Evolutionary conservation across 2,329 filamentous ascomycete species (phyloP), one percentile per base, ranked within the genome.

Genomic region (Colletotrichum acutatum): DNA sequence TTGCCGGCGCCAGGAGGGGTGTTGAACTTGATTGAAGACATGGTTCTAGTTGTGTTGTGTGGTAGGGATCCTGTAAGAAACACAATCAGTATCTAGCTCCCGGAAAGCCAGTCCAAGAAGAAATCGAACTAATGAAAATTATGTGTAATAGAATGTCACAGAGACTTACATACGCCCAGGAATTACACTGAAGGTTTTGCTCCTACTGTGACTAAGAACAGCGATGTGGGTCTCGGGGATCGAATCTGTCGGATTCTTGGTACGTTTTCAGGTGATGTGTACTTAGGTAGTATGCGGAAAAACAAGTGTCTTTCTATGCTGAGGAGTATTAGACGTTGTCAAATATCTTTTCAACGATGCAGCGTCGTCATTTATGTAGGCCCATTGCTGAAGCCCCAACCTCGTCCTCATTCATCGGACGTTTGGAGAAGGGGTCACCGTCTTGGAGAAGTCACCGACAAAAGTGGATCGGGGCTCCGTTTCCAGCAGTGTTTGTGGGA

Each of bases 1-100:
- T 66, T 22, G 5, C 32, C 62, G 19, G 60, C 54, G 26, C 61
- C 68, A 4, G 61, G 57, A 11, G 68, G 61, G 30, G 46, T 59
- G 12, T 66, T 66, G 30, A 52, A 70, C 9, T 57, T 59, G 19
- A 56, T 34, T 28, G 28, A 65, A 30, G 54, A n/a, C 61, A 66
- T 70, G 3, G 1, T 16, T 61, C 12, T 9, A n/a, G 52, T 5
- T 53, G 24, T 24, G 52, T 5, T 53, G 24, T 24, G 52, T 12
- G 19, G n/a, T 11, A 22, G 52, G 9, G 22, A 26, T 24, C 26
- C 24, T 53, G n/a, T 37, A 26, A 57, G 32, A 26, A 16, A 19
- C 12, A 57, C 19, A n/a, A n/a, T 46, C 19, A 46, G 42, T 6
- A 46, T 46, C 42, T n/a, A n/a, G 16, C 42, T 9, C 8, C 1